Evolutionary conservation across 192 early-diverging fungal genomes (phyloP), one percentile per base, ranked within the genome.

Genomic region (Coemansia sp.): DNA sequence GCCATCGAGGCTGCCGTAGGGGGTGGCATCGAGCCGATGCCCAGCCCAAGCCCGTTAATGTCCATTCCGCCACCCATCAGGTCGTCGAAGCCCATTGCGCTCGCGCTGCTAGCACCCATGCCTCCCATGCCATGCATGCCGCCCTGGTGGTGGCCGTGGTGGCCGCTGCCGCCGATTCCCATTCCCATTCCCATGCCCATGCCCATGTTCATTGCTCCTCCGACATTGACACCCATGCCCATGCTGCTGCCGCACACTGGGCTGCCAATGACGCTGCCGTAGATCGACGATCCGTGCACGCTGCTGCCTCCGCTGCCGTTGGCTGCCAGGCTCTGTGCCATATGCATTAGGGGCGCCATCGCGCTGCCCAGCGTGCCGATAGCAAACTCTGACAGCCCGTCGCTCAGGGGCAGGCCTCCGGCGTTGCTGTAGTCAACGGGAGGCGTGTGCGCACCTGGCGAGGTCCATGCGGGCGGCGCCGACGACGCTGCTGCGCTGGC

Each of bases 371-470:
- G 29, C 23, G 50, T 50, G 27, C 64, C 72, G 32, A 75, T 55
- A 5, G 63, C 72, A 64, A 75, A 75, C 55, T 75, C 72, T 1
- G 72, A 67, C 50, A 75, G 41, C 1, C 72, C 64, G 50, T 67
- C 72, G 53, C 72, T 67, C 34, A 72, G 54, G 33, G 58, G n/a
- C 40, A 61, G 14, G 20, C 41, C 50, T 4, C 30, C 25, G 14
- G 25, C 39, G 5, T 23, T 27, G 29, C 42, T 32, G 32, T 46
- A 43, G 38, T 43, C 64, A 10, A 54, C 40, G 1, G 49, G 46
- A 30, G 53, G 53, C 8, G 54, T 62, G 8, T 20, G 44, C 13
- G 17, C 47, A 4, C 30, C 55, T 15, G 55, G 46, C 3, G 46
- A 43, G n/a, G 38, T 38, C 55, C 55, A 58, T 19, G 40, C 42